Base-by-base conservation (phyloP, 2,329 filamentous ascomycete genomes). In the Sporothrix euskadiensis region DNA sequence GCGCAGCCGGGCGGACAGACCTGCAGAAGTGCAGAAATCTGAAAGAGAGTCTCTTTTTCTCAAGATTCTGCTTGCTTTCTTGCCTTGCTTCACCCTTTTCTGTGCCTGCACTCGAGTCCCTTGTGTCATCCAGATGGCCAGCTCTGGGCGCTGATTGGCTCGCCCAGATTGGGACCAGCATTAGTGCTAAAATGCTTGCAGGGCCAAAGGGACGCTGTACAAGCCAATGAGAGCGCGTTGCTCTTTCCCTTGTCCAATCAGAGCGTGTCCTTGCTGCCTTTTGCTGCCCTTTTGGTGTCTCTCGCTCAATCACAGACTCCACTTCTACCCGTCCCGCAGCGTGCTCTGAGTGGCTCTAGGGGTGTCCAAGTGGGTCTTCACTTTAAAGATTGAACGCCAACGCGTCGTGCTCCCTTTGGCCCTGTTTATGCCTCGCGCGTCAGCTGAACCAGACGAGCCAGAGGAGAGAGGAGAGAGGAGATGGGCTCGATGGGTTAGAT, bases 161-260 rank as follows among this genome's bases (percentile, higher is more conserved):
- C 10, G 30, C 69, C 72, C 41, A 65, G 69, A 47, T 35, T 54
- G 52, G 32, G 72, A 73, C 72, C 72, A 69, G 72, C 69, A 71
- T 69, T 71, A 73, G 72, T 73, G 72, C 49, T 49, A 73, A 69
- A 70, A 52, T 41, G 59, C 59, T 26, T 73, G 69, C 72, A 71
- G 52, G 12, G 4, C 22, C 26, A 41, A 12, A 71, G 69, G 39
- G 49, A 32, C 39, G 30, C 16, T 5, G 10, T 4, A 6, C 3
- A 4, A 14, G 59, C 72, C 72, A 73, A 73, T 73, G 57, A 71
- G 56, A 44, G 69, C 72, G 72, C 63, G 71, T 49, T 30, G 3
- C 22, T 39, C 19, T 10, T 30, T 5, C 22, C 22, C 19, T 10
- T 12, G 10, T 9, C 49, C 69, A 56, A 69, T 69, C 68, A 57